phyloP scores from a whole-genome alignment of 108 stramenopile genomes.

The Skeletonema menzelii region DNA sequence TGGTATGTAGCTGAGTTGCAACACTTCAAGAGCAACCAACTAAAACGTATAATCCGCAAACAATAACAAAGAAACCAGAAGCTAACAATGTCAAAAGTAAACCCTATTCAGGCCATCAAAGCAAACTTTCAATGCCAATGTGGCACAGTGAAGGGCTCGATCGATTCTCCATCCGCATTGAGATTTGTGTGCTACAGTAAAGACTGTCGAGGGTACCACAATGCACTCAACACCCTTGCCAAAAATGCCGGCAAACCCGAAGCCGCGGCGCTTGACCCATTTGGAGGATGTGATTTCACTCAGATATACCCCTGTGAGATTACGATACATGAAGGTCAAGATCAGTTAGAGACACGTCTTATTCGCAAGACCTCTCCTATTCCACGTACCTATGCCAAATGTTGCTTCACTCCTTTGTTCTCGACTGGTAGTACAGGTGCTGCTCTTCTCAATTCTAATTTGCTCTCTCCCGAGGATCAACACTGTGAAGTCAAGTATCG shows the following conservation, averaged over 20 bases:
- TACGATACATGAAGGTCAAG: constrained; percentile 29
- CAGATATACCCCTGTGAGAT: constrained; percentile 48
- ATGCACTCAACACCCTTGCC: constrained; percentile 40
- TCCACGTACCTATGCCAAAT: constrained; percentile 40
- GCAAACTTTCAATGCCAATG: constrained; percentile 39
- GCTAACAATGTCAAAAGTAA: background rate
- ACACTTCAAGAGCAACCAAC: no score
- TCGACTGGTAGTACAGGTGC: constrained; percentile 28
- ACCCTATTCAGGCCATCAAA: constrained; percentile 19
- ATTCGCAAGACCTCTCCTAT: constrained; percentile 28
- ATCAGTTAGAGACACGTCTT: constrained; percentile 21
- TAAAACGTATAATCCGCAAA: no score
- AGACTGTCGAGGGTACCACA: constrained; percentile 53
- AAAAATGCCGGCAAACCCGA: background rate
- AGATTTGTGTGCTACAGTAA: constrained; percentile 54
- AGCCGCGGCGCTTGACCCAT: constrained; percentile 17
- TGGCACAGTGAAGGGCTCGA: constrained; percentile 38
- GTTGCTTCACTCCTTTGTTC: constrained; percentile 52
- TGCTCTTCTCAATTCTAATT: constrained; percentile 36
- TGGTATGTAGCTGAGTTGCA: no score
- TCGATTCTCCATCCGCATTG: constrained; percentile 40
- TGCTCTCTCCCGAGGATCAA: constrained; percentile 27
- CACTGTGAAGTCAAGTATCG: constrained; percentile 39
- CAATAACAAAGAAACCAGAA: no score
- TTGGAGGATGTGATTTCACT: constrained; percentile 46